A percentile compares a stretch with the other conserved stretches of the same genome.
phyloP scores from a whole-genome alignment of 2,329 filamentous ascomycete species.

The Raffaelea deltoideospora region DNA sequence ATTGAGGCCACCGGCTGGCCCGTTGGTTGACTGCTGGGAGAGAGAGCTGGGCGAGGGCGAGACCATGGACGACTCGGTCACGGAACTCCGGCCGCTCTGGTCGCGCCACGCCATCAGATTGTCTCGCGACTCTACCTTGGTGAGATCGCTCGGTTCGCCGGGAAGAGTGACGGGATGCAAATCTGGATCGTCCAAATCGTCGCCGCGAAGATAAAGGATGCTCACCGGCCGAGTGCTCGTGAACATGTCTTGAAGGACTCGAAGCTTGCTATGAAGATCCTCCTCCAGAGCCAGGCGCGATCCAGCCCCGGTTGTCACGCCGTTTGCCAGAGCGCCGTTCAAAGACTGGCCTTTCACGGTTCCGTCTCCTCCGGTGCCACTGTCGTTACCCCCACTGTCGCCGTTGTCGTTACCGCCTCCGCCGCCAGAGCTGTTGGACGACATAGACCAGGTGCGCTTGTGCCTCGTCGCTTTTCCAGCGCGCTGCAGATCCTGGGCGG shows the following conservation, averaged over 20 bases:
- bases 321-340: background rate
- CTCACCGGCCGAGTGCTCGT: constrained; percentile 68
- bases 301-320: constrained; percentile 6
- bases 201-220: constrained; percentile 61
- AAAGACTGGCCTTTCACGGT: constrained; percentile 1
- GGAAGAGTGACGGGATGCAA: constrained; percentile 59
- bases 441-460: constrained; percentile 91
- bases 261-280: constrained; percentile 64
- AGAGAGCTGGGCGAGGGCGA: constrained; percentile 52
- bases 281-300: constrained; percentile 46
- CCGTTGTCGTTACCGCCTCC: constrained; percentile 14
- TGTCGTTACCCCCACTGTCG: background rate
- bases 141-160: constrained; percentile 49
- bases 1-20: constrained; percentile 7
- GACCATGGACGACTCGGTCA: constrained; percentile 44
- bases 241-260: constrained; percentile 75
- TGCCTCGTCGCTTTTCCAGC: constrained; percentile 80
- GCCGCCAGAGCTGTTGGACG: constrained; percentile 53
- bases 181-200: constrained; percentile 67
- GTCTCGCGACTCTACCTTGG: constrained; percentile 34
- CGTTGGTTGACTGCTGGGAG: constrained; percentile 41
- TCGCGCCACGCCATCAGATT: constrained; percentile 30
- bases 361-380: constrained; percentile 1
- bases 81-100: constrained; percentile 39
- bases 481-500: constrained; percentile 32